Base-by-base conservation (phyloP, 2,329 filamentous ascomycete species). In the Emmonsia crescens region DNA sequence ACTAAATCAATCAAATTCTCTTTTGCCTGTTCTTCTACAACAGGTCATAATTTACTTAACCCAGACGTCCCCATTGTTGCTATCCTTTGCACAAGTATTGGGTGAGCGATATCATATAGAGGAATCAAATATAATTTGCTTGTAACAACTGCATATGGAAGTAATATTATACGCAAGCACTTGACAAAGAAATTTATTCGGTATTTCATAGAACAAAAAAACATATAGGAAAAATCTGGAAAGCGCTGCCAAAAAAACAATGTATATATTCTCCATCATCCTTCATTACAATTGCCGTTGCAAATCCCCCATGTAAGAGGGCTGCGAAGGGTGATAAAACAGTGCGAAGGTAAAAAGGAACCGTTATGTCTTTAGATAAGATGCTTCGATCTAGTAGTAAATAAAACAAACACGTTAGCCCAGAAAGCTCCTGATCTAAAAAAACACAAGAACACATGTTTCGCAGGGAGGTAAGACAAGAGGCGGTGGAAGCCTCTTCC, bases 341-440 rank as follows among this genome's bases (percentile, higher is more conserved):
- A 60, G 55, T 46, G 42, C 9, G 21, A 51, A 58, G 49, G 31
- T 31, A 59, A 61, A 54, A 49, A 52, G 33, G 49, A 42, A 60
- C 31, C 57, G 54, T 65, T 36, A 56, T 48, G 54, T 4, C 9
- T 66, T 65, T 82, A 87, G 69, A 87, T 87, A 66, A 87, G 83
- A 78, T 87, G 85, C 81, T 87, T 87, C 69, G 85, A 87, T 70
- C 83, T 86, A 61, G 49, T 60, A 42, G 31, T 44, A 52, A 54
- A 42, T 40, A 49, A 49, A 27, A 40, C 51, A 44, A 40, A 38
- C 3, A 5, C n/a, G 16, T 31, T 29, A 40, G 21, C 6, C 40
- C 21, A 59, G 24, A n/a, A 51, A 33, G 63, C 52, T 38, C 52
- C 24, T 36, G 9, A 33, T 16, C 16, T 16, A 29, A 63, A 58